Evolutionary conservation across 345 rosid species (phyloP).

Genomic region (Citrus inodora): DNA sequence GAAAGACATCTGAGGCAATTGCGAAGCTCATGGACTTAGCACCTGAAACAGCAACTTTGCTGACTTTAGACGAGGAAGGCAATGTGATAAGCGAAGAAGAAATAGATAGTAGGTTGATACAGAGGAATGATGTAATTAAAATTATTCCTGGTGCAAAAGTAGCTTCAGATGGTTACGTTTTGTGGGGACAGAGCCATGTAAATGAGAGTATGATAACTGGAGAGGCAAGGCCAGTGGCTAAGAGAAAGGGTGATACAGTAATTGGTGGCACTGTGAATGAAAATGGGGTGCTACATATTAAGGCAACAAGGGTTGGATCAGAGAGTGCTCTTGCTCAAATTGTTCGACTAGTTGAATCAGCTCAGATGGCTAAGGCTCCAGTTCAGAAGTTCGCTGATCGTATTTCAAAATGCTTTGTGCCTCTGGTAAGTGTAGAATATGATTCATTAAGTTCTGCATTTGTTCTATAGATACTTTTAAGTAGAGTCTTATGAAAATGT

Average conservation of each 20-base stretch:
- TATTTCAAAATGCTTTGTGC: conserved; percentile 82
- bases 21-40: conserved; percentile 91
- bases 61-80: conserved; percentile 57
- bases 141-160: conserved; percentile 68
- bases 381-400: conserved; percentile 95
- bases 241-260: conserved; percentile 74
- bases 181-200: conserved; percentile 74
- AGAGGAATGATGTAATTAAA: conserved; percentile 77
- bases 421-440: conserved; percentile 45
- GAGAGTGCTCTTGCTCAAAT: conserved; percentile 94
- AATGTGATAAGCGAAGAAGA: conserved; percentile 66
- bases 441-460: background rate
- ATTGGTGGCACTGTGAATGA: conserved; percentile 92
- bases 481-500: background rate
- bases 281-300: conserved; percentile 78
- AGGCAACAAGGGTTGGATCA: conserved; percentile 84
- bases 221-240: conserved; percentile 69
- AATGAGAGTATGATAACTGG: conserved; percentile 85
- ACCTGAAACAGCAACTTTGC: conserved; percentile 67
- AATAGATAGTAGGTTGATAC: conserved; percentile 78
- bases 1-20: conserved; percentile 89
- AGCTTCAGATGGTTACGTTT: conserved; percentile 65
- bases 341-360: conserved; percentile 90
- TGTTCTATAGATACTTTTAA: background rate
- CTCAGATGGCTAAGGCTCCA: conserved; percentile 97